Evolutionary conservation across 1,284 basidiomycete genomes (phyloP), one percentile per base, ranked within the genome.

Genomic region (Heterobasidion irregulare): DNA sequence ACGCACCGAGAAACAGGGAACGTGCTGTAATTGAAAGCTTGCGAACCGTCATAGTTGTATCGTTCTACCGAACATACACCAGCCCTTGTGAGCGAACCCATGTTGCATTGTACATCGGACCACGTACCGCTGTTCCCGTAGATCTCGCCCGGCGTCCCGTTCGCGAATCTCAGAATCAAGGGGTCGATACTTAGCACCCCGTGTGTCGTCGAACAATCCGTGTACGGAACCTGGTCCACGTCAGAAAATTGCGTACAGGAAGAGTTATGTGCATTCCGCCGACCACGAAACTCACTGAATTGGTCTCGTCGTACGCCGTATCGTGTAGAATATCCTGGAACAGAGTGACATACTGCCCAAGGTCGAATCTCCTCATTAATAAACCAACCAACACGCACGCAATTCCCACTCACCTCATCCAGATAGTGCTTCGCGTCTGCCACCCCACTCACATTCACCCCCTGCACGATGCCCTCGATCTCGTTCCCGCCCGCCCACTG

Each of bases 401-500:
- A 41, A 3, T 41, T 41, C 38, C 38, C 38, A 41, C n/a, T 45
- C 10, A 78, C 78, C 70, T 80, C 74, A 58, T 80, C 67, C 47
- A 81, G 62, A 56, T 77, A 79, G 61, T 76, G 74, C 5, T 71
- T 67, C 16, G 70, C 69, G 54, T 78, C 78, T 15, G 68, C 59
- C 46, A 47, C 12, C 19, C 73, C 56, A 2, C 66, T 69, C 6
- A 59, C 54, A 59, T 76, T 77, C 12, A 71, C 71, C 8, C 18
- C 49, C 47, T 74, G 70, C 26, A 75, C 76, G 38, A 82, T 81
- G 0, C 76, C 77, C 63, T 82, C 80, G 56, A 81, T 78, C 66
- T 83, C 81, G 62, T 83, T 83, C 32, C 80, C 80, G 13, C 79
- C 81, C 8, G 80, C 80, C 80, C 82, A 84, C 54, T 81, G 79